These are phyloP conservation scores for Paecilomyces sp. DNA, from an alignment of 2,329 filamentous ascomycete genomes.

Conservation along the genomic window DNA sequence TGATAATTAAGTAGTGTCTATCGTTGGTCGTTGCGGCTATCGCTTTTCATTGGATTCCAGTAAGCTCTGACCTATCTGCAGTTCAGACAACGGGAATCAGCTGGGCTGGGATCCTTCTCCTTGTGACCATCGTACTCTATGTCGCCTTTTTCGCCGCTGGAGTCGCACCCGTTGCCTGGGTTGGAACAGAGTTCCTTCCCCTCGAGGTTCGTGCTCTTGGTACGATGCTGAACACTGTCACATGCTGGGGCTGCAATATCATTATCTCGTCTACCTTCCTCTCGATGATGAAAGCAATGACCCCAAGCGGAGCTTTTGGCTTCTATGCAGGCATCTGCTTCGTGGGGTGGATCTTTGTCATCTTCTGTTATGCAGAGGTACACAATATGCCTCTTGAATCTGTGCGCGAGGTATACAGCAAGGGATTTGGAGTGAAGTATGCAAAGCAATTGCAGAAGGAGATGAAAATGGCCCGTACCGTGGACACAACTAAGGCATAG, in stretches of 20 bases:
- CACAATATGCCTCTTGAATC: slow-evolving; percentile 51
- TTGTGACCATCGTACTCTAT: slow-evolving; percentile 39
- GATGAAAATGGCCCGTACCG: slow-evolving; percentile 8
- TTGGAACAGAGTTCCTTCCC: slow-evolving; percentile 41
- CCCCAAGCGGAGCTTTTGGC: slow-evolving; percentile 43
- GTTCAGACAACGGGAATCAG: slow-evolving; percentile 26
- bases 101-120: slow-evolving; percentile 28
- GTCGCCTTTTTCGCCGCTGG: slow-evolving; percentile 39
- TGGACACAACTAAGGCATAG: background rate
- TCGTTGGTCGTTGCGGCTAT: slow-evolving; percentile 37
- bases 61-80: slow-evolving; percentile 32
- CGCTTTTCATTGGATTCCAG: slow-evolving; percentile 41
- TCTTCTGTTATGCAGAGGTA: slow-evolving; percentile 48
- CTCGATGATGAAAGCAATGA: slow-evolving; percentile 43
- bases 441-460: slow-evolving; percentile 34
- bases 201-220: slow-evolving; percentile 43
- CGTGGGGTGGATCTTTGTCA: slow-evolving; percentile 40
- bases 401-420: slow-evolving; percentile 44
- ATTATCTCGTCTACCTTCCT: slow-evolving; percentile 45
- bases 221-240: slow-evolving; percentile 42
- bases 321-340: slow-evolving; percentile 47
- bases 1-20: slow-evolving; percentile 7
- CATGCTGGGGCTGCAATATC: slow-evolving; percentile 39
- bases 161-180: slow-evolving; percentile 43
- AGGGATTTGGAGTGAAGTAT: slow-evolving; percentile 41